phyloP scores from a whole-genome alignment of 129 eudicot genomes.

The Oenanthe sinensis region DNA sequence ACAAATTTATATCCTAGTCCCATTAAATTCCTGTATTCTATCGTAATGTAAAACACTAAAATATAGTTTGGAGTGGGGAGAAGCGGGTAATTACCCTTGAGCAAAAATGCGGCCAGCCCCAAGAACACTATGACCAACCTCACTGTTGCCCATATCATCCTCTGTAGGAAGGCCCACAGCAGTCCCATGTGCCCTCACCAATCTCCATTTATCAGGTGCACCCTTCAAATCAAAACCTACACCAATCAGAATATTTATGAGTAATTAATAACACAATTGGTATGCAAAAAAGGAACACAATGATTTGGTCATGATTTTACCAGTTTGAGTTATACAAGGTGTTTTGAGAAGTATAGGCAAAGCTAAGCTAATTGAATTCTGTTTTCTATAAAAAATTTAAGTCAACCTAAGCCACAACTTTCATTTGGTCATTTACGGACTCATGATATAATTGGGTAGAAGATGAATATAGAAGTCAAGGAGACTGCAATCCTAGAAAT shows the following conservation, averaged over 20 bases:
- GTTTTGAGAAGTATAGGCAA: too few species aligned
- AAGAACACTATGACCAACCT: conserved; percentile 61
- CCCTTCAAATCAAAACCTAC: conserved; percentile 26
- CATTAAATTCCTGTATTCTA: background rate
- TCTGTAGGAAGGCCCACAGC: conserved; percentile 66
- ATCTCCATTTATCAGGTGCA: conserved; percentile 54
- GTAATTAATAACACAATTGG: background rate
- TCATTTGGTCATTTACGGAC: too few species aligned
- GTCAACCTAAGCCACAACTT: too few species aligned
- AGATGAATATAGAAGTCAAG: too few species aligned
- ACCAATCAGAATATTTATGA: background rate
- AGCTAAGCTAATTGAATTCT: too few species aligned
- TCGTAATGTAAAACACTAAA: background rate
- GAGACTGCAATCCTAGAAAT: too few species aligned
- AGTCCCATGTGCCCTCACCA: conserved; percentile 55
- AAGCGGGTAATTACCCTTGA: conserved; percentile 38
- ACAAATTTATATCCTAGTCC: background rate
- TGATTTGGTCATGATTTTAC: too few species aligned
- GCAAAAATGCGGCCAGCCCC: conserved; percentile 66
- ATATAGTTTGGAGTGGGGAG: too few species aligned
- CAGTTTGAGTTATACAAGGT: too few species aligned
- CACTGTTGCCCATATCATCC: conserved; percentile 72
- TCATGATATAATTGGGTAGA: too few species aligned
- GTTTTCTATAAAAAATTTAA: too few species aligned
- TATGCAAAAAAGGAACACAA: too few species aligned